Evolutionary conservation across 768 basidiomycete species (phyloP).

Genomic region (Lentinula lateritia): DNA sequence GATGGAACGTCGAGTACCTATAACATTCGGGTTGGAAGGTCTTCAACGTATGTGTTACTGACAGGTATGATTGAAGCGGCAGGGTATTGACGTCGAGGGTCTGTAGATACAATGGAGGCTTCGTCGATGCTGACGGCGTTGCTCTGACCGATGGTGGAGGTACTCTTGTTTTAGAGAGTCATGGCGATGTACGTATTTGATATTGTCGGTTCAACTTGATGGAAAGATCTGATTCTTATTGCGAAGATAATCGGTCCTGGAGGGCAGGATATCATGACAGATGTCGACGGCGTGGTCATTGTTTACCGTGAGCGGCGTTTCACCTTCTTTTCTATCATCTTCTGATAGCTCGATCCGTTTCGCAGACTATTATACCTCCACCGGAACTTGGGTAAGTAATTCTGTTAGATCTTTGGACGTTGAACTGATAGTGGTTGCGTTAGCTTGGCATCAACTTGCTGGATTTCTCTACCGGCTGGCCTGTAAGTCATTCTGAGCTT

Average conservation of each 20-base stretch:
- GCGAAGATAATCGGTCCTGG: conserved; percentile 47
- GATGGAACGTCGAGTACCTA: conserved; percentile 48
- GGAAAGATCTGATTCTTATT: neutral
- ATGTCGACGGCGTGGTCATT: conserved; percentile 39
- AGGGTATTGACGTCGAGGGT: conserved; percentile 23
- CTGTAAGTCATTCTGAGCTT: conserved; percentile 19
- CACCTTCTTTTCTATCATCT: neutral
- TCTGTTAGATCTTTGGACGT: neutral
- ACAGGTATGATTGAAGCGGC: neutral
- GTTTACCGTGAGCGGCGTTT: conserved; percentile 38
- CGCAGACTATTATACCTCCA: conserved; percentile 46
- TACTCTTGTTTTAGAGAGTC: conserved; percentile 40
- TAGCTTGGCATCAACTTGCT: conserved; percentile 44
- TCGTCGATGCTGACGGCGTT: conserved; percentile 41
- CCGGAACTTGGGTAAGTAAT: conserved; percentile 34
- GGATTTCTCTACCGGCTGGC: conserved; percentile 47
- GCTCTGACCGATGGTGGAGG: conserved; percentile 44
- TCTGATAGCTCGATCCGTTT: neutral
- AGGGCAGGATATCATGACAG: conserved; percentile 44
- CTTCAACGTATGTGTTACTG: conserved; percentile 27
- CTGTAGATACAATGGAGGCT: conserved; percentile 25
- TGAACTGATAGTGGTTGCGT: neutral
- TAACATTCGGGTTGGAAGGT: conserved; percentile 54
- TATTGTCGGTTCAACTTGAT: too few species aligned
- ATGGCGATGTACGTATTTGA: conserved; percentile 28